A percentile compares a stretch with the other conserved stretches of the same genome.
Evolutionary conservation across 495 filamentous ascomycete species (phyloP).

Genomic region (Extremus antarcticus): DNA sequence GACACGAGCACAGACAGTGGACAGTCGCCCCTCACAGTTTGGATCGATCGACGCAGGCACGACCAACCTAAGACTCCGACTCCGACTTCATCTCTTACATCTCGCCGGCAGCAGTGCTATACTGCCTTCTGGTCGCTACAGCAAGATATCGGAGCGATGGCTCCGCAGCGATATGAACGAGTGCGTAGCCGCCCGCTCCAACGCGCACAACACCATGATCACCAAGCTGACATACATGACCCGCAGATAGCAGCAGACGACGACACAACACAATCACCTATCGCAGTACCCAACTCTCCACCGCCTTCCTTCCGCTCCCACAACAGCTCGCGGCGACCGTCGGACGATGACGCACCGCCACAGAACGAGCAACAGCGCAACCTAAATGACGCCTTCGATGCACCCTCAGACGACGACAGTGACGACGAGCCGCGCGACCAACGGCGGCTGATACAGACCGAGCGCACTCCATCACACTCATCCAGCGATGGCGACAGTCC

Average conservation of each 20-base stretch:
- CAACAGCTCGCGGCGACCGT: constrained; percentile 57
- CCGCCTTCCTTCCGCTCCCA: constrained; percentile 90
- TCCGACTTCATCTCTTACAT: not conserved
- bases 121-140: not conserved
- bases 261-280: constrained; percentile 28
- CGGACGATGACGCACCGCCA: constrained; percentile 46
- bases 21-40: no score
- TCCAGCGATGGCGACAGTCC: constrained; percentile 29
- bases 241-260: constrained; percentile 30
- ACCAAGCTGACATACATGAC: not conserved
- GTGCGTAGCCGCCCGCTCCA: constrained; percentile 40
- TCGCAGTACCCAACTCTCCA: constrained; percentile 63
- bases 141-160: constrained; percentile 38
- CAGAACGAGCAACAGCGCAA: constrained; percentile 50
- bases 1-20: no score
- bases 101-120: not conserved
- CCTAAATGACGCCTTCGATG: constrained; percentile 63
- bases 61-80: not conserved
- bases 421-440: constrained; percentile 68
- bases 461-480: constrained; percentile 36
- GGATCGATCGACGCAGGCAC: no score
- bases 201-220: not conserved
- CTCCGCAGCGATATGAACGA: constrained; percentile 69
- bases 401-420: constrained; percentile 29
- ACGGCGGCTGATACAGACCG: constrained; percentile 71